Evolutionary conservation across 305 asterid genomes (phyloP).

Genomic region (Fraxinus xanthoxyloides): DNA sequence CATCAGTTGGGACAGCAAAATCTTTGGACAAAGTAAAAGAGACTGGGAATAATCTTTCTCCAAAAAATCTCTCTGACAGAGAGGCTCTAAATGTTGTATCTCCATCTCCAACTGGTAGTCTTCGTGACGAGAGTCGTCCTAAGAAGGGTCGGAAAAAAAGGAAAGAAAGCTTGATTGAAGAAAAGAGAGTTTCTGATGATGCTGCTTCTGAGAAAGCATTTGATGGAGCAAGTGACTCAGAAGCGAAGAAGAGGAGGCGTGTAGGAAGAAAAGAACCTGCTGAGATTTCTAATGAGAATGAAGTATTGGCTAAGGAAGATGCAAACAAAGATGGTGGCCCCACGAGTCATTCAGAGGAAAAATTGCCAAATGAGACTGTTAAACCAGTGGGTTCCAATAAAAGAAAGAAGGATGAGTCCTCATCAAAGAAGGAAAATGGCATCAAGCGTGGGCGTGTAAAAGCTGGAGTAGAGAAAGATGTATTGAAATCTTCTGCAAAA

Average conservation of each 20-base stretch:
- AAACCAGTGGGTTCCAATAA: conserved; percentile 42
- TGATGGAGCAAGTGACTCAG: conserved; percentile 49
- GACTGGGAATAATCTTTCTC: conserved; percentile 32
- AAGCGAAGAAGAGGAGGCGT: conserved; percentile 42
- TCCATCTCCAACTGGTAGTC: conserved; percentile 45
- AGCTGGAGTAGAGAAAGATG: conserved; percentile 41
- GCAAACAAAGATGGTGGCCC: conserved; percentile 42
- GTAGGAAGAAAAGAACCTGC: conserved; percentile 39
- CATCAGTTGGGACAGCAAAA: conserved; percentile 38
- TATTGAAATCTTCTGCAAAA: conserved; percentile 41
- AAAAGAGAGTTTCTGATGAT: conserved; percentile 38
- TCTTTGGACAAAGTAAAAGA: conserved; percentile 43
- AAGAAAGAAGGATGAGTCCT: conserved; percentile 37
- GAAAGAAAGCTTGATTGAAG: conserved; percentile 36
- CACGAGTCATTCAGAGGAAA: conserved; percentile 54
- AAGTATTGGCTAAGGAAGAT: conserved; percentile 36
- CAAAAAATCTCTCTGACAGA: conserved; percentile 42
- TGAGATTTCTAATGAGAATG: conserved; percentile 38
- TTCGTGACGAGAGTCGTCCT: conserved; percentile 40
- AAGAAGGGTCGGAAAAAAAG: conserved; percentile 38
- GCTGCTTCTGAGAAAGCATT: conserved; percentile 42
- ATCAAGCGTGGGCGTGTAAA: conserved; percentile 57
- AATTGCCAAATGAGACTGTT: conserved; percentile 42
- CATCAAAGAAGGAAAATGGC: conserved; percentile 41
- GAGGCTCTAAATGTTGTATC: conserved; percentile 49